phyloP scores from a whole-genome alignment of 768 basidiomycete genomes.

The Exidia glandulosa region DNA sequence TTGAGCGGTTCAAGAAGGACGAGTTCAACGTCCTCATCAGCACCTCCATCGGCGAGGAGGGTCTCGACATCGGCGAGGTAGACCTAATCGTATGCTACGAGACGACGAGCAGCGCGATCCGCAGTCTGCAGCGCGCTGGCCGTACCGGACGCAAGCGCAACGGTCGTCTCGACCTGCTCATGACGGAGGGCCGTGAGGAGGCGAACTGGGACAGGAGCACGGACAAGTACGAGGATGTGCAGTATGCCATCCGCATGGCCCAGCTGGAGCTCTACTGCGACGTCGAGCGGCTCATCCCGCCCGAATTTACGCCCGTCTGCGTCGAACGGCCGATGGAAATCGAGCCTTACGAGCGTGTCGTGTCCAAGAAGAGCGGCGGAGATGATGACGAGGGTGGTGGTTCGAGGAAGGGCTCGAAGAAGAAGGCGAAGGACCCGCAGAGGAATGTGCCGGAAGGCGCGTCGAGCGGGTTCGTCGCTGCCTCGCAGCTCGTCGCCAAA shows the following conservation, averaged over 20 bases:
- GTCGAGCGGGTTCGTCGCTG: constrained; percentile 58
- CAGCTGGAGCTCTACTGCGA: constrained; percentile 90
- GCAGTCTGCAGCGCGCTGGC: constrained; percentile 95
- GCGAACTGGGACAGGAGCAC: constrained; percentile 82
- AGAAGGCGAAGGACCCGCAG: constrained; percentile 55
- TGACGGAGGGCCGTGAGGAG: constrained; percentile 87
- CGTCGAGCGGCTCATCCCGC: constrained; percentile 75
- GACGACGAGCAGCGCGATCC: constrained; percentile 89
- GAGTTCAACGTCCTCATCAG: constrained; percentile 88
- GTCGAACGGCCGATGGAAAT: constrained; percentile 79
- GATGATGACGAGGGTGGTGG: constrained; percentile 6
- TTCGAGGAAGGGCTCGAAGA: constrained; percentile 31
- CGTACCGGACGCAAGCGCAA: constrained; percentile 88
- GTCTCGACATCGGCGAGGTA: constrained; percentile 94
- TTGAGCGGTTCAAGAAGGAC: constrained; percentile 77
- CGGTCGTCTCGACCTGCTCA: constrained; percentile 82
- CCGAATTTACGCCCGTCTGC: constrained; percentile 61
- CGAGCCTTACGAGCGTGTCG: constrained; percentile 48
- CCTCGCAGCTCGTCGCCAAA: constrained; percentile 50
- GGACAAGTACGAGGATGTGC: constrained; percentile 76
- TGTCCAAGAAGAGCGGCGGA: constrained; percentile 7
- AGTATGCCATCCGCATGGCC: constrained; percentile 69
- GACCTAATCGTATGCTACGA: constrained; percentile 96
- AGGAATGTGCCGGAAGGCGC: constrained; percentile 72
- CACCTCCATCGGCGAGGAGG: constrained; percentile 96